Evolutionary conservation across 2,329 filamentous ascomycete genomes (phyloP), one percentile per base, ranked within the genome.

Genomic region (Ophiostoma angusticollis): DNA sequence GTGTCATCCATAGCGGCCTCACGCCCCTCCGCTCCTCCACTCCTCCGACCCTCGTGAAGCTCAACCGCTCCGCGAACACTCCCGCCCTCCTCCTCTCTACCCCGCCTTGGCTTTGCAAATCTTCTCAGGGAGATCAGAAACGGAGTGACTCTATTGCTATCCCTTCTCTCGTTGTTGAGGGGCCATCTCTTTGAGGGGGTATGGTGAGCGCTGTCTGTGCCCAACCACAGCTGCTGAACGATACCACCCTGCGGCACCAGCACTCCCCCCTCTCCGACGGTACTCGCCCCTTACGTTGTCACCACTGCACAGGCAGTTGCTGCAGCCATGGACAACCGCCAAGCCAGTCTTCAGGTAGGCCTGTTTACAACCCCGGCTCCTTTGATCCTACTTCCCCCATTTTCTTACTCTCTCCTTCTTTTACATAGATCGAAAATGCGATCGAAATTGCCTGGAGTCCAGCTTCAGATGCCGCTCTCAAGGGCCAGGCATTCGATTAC

Each of bases 391-490:
- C 5, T 23, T 4, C 9, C n/a, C 6, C 7, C 17, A 24, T 31
- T 9, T 22, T 7, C 22, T 23, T 4, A 14, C 24, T 27, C 23
- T 13, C 13, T 9, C 9, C 23, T 19, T 16, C 29, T 24, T 31
- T 18, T 30, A 30, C 34, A 13, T 54, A 95, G 84, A 79, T 95
- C 60, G 83, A 91, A 65, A 89, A 84, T 65, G 91, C 91, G 61
- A 91, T 96, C 65, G 78, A 91, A 61, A 93, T 96, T 64, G 84
- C 85, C 61, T 91, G 79, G 67, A 80, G 89, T 61, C 84, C 84
- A 43, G 64, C 72, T 52, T 81, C 85, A 52, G 77, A 87, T 60
- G 77, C 74, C 53, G 63, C 68, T 49, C 70, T 93, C 54, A 86
- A 89, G 62, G 62, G 65, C 44, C 86, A 94, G 65, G 87, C 89